A percentile compares a stretch with the other conserved stretches of the same genome.
These are phyloP conservation scores for Pharus latifolius DNA, from an alignment of 176 grass and related monocot genomes.

Conservation along the genomic window DNA sequence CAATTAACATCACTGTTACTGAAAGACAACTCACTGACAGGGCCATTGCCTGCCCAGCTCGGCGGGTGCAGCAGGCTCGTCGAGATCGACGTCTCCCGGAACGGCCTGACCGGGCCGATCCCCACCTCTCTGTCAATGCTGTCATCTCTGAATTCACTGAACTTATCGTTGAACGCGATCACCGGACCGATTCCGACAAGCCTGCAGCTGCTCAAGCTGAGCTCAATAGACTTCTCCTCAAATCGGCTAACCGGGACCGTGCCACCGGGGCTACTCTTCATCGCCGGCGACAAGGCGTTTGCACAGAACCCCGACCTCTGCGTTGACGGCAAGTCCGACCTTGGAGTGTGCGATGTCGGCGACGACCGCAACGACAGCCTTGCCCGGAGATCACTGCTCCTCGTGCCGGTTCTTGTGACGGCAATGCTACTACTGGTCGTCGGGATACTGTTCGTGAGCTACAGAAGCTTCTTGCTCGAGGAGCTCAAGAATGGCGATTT, in stretches of 20 bases:
- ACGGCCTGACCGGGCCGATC: slow-evolving; percentile 46
- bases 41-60: slow-evolving; percentile 35
- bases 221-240: slow-evolving; percentile 67
- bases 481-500: slow-evolving; percentile 36
- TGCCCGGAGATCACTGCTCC: slow-evolving; percentile 5
- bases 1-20: slow-evolving; percentile 50
- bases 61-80: slow-evolving; percentile 42
- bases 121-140: slow-evolving; percentile 35
- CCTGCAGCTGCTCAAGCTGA: slow-evolving; percentile 58
- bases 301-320: slow-evolving; percentile 47
- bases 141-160: slow-evolving; percentile 60
- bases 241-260: slow-evolving; percentile 57
- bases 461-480: slow-evolving; percentile 59
- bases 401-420: slow-evolving; percentile 31
- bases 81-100: slow-evolving; percentile 60
- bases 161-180: slow-evolving; percentile 47
- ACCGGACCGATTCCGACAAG: slow-evolving; percentile 45
- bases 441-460: slow-evolving; percentile 53
- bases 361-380: slow-evolving; percentile 19
- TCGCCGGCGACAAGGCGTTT: slow-evolving; percentile 43
- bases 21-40: slow-evolving; percentile 40
- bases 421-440: slow-evolving; percentile 38
- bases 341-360: slow-evolving; percentile 32
- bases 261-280: slow-evolving; percentile 47
- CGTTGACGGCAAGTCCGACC: slow-evolving; percentile 23